Evolutionary conservation across 2,329 filamentous ascomycete species (phyloP), one percentile per base, ranked within the genome.

Genomic region (Westerdykella aurantiaca): DNA sequence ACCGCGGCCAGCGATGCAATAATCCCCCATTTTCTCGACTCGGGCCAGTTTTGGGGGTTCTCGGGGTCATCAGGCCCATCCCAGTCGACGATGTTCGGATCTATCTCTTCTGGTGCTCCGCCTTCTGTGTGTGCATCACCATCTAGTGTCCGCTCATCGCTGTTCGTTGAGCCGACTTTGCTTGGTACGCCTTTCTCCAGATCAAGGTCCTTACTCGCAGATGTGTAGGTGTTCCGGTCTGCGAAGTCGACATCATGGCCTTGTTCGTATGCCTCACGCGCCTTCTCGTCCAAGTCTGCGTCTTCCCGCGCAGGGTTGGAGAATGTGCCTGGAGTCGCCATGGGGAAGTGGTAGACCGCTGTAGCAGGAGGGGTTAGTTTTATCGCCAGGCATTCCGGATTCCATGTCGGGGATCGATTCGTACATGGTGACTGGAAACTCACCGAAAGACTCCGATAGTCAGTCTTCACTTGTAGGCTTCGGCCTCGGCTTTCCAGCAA

Each of bases 1-100:
- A 67, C 53, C 22, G 53, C 46, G 12, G 61, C 61, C 12, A 71
- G 47, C 18, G 60, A 50, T 16, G 48, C 55, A 31, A 70, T 57
- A 22, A 66, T 61, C 6, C 48, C 42, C 66, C 67, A 69, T 52
- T 69, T 69, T 48, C 56, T 65, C 22, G 35, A 49, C n/a, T 39
- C 35, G 4, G 59, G 35, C 68, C 67, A 70, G 39, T 71, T 70
- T 43, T 61, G 48, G 12, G 68, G 68, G 39, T 70, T 70, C 13
- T 53, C 50, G 10, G 67, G 66, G 39, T 70, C 66, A 38, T 69
- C 60, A 5, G 58, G 58, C 0, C 59, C 60, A 35, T 63, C 58
- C 64, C 63, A 66, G 37, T 61, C 60, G 16, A 66, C 55, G 7
- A 65, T 49, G 42, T 67, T 51, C 11, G 60, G 50, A 47, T 65